These are phyloP conservation scores for Phytopythium boreale DNA, from an alignment of 352 stramenopile genomes.

Conservation along the genomic window DNA sequence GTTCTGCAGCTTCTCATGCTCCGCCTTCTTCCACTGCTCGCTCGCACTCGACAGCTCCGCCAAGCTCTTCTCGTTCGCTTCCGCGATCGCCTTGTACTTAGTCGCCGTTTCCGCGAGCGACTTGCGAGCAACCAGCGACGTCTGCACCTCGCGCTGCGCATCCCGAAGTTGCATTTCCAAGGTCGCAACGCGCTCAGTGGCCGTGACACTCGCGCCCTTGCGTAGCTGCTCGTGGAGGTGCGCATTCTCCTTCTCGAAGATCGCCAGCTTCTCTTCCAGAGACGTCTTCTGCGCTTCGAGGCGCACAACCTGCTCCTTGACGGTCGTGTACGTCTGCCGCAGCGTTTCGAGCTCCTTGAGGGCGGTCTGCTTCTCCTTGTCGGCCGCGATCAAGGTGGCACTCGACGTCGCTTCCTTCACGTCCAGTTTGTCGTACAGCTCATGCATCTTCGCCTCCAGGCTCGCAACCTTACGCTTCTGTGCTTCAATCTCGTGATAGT, in stretches of 20 bases:
- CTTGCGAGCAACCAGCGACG: conserved; percentile 54
- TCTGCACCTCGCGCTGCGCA: conserved; percentile 54
- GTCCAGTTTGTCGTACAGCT: conserved; percentile 62
- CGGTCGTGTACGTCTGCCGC: conserved; percentile 26
- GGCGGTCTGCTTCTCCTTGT: conserved; percentile 62
- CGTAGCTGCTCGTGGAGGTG: conserved; percentile 54
- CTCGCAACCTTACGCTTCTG: conserved; percentile 43
- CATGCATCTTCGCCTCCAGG: conserved; percentile 56
- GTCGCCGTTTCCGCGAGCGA: conserved; percentile 55
- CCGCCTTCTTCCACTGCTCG: conserved; percentile 53
- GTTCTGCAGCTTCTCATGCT: conserved; percentile 46
- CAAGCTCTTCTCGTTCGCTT: conserved; percentile 73
- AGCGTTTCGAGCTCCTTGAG: conserved; percentile 34
- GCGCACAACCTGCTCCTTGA: conserved; percentile 44
- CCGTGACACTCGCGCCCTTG: conserved; percentile 58
- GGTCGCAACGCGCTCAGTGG: conserved; percentile 52
- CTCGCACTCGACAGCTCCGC: conserved; percentile 57
- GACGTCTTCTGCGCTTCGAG: conserved; percentile 53
- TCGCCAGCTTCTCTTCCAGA: conserved; percentile 31
- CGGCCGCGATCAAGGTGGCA: conserved; percentile 38
- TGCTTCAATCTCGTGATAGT: conserved; percentile 42
- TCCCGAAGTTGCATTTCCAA: conserved; percentile 64
- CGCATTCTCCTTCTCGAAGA: conserved; percentile 60
- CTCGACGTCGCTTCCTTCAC: conserved; percentile 45
- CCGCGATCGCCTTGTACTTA: conserved; percentile 75